Evolutionary conservation across 306 rosid species (phyloP).

Genomic region (Datisca glomerata): DNA sequence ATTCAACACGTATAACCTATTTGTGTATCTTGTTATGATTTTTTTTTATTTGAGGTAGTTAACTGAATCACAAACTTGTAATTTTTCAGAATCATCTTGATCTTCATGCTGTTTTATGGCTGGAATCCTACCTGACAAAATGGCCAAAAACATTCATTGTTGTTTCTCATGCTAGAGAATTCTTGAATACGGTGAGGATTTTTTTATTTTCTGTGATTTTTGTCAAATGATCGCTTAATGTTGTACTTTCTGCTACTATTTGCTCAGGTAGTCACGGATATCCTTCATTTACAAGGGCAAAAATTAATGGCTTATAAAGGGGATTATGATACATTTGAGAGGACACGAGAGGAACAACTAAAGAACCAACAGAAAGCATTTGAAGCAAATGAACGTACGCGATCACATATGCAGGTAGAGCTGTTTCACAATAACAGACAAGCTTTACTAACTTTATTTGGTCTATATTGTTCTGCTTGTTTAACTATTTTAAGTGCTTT

Average conservation of each 20-base stretch:
- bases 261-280: slow-evolving; percentile 82
- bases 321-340: slow-evolving; percentile 86
- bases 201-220: background rate
- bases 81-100: slow-evolving; percentile 92
- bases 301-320: slow-evolving; percentile 66
- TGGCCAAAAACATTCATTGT: slow-evolving; percentile 96
- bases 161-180: slow-evolving; percentile 98
- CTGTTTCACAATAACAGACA: background rate
- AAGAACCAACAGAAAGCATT: slow-evolving; percentile 88
- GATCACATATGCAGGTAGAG: slow-evolving; percentile 90
- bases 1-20: background rate
- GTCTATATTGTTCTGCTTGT: no score
- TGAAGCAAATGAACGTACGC: slow-evolving; percentile 80
- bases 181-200: slow-evolving; percentile 76
- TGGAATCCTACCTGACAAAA: slow-evolving; percentile 77
- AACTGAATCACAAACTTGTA: no score
- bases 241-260: background rate
- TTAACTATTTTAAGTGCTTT: no score
- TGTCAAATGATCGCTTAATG: slow-evolving; percentile 1
- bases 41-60: no score
- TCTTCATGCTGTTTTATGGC: slow-evolving; percentile 99
- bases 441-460: no score
- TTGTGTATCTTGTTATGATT: background rate
- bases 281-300: slow-evolving; percentile 83
- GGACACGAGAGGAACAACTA: slow-evolving; percentile 72